Conservation (phyloP, 192 early-diverging fungal species). For the Coemansia sp. region DNA sequence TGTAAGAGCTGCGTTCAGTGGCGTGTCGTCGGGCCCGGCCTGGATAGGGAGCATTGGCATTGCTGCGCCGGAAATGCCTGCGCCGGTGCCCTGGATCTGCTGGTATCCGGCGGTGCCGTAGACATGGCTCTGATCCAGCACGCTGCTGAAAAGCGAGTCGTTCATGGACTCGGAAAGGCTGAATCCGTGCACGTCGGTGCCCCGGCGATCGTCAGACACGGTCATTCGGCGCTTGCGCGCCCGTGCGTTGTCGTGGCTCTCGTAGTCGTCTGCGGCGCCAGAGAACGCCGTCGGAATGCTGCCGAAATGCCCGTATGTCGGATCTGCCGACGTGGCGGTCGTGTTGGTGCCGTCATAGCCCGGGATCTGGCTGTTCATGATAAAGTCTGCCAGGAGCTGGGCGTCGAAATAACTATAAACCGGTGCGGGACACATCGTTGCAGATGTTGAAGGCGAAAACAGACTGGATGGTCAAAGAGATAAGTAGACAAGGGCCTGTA, state of each 20-base stretch:
- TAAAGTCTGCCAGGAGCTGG: constrained; percentile 49
- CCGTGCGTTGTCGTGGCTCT: constrained; percentile 47
- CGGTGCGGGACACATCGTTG: constrained; percentile 40
- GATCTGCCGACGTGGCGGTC: constrained; percentile 22
- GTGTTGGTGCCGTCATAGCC: constrained; percentile 41
- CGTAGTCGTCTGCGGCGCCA: constrained; percentile 37
- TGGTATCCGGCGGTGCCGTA: constrained; percentile 7
- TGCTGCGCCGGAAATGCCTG: background rate
- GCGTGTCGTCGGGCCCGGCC: constrained; percentile 25
- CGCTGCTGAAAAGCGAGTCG: constrained; percentile 32
- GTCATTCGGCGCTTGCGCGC: constrained; percentile 51
- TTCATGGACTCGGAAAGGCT: constrained; percentile 23
- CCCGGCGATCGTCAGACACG: constrained; percentile 41
- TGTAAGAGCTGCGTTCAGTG: constrained; percentile 16
- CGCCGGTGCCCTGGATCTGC: constrained; percentile 3
- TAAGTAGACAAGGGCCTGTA: background rate
- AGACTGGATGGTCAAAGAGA: too few relatives aligned
- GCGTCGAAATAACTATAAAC: constrained; percentile 54
- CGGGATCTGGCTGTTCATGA: constrained; percentile 52
- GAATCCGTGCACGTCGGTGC: constrained; percentile 17
- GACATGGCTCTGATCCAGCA: constrained; percentile 28
- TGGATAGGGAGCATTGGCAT: constrained; percentile 36
- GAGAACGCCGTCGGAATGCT: constrained; percentile 25
- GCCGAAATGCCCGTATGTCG: constrained; percentile 22
- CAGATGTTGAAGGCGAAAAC: too few relatives aligned